A percentile compares a stretch with the other conserved stretches of the same genome.
Conservation (phyloP, 306 rosid species). For the Cucurbita argyrosperma region DNA sequence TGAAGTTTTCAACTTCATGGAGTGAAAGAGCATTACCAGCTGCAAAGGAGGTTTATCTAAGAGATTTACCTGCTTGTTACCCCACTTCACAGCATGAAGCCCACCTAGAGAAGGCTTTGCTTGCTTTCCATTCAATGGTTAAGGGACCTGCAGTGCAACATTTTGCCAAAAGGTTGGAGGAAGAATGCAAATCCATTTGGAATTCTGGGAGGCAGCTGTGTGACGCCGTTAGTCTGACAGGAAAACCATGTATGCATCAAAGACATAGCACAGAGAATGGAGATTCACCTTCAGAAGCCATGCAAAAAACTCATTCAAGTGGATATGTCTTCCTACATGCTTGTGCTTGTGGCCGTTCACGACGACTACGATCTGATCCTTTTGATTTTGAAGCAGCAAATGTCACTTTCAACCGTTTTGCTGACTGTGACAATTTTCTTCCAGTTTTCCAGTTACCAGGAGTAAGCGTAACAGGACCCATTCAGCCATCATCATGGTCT, state of each 20-base stretch:
- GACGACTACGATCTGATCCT: constrained; percentile 60
- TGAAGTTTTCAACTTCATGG: constrained; percentile 69
- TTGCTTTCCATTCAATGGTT: constrained; percentile 62
- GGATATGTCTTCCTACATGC: constrained; percentile 77
- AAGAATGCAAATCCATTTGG: constrained; percentile 77
- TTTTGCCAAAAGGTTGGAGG: constrained; percentile 61
- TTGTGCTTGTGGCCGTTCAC: constrained; percentile 86
- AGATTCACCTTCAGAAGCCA: constrained; percentile 17
- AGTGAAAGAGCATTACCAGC: constrained; percentile 67
- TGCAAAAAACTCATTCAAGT: constrained; percentile 52
- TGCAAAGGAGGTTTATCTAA: constrained; percentile 72
- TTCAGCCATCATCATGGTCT: constrained; percentile 64
- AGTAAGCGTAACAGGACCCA: constrained; percentile 29
- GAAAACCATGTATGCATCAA: constrained; percentile 84
- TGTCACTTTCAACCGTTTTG: constrained; percentile 33
- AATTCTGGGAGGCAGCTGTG: constrained; percentile 80
- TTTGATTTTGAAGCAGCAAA: constrained; percentile 81
- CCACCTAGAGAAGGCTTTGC: constrained; percentile 57
- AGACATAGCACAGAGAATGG: constrained; percentile 44
- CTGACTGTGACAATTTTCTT: constrained; percentile 74
- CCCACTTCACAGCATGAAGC: constrained; percentile 63
- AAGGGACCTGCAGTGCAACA: constrained; percentile 59
- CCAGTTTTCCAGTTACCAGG: constrained; percentile 59
- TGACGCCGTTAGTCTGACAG: constrained; percentile 84
- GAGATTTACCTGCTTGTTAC: constrained; percentile 71